These are phyloP conservation scores for Vickermania ingenoplastis DNA, from an alignment of 208 protist genomes.

Conservation along the genomic window DNA sequence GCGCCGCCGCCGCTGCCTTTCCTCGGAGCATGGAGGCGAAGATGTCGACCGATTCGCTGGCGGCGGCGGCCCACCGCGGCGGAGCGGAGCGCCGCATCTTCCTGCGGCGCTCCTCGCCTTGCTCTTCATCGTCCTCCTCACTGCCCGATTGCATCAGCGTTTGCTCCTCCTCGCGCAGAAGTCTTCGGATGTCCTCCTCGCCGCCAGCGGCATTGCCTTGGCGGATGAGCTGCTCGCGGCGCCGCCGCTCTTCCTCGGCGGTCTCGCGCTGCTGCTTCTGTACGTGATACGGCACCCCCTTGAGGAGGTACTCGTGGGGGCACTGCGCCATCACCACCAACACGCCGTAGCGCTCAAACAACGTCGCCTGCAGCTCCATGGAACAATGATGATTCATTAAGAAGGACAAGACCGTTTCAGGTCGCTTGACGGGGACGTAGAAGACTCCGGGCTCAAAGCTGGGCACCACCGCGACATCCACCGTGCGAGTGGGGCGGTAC, in stretches of 20 bases:
- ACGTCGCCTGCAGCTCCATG: conserved; percentile 45
- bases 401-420: conserved; percentile 63
- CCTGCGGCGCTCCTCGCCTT: conserved; percentile 2
- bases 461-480: conserved; percentile 62
- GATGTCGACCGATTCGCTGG: conserved; percentile 24
- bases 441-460: conserved; percentile 72
- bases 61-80: conserved; percentile 12
- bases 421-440: conserved; percentile 66
- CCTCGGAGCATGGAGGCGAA: conserved; percentile 8
- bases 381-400: conserved; percentile 75
- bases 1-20: too few species aligned
- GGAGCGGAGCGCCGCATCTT: too few species aligned
- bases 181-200: not conserved
- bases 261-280: conserved; percentile 36
- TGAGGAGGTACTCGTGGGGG: conserved; percentile 61
- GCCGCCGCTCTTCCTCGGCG: not conserved
- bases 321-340: conserved; percentile 74
- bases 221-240: not conserved
- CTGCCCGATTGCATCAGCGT: not conserved
- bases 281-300: conserved; percentile 37
- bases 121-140: conserved; percentile 9
- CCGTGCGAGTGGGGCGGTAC: conserved; percentile 21
- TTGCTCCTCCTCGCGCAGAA: not conserved
- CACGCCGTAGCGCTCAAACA: conserved; percentile 67
- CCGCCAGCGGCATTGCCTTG: not conserved